Conservation (phyloP, 129 eudicot species). For the Artemisia annua region DNA sequence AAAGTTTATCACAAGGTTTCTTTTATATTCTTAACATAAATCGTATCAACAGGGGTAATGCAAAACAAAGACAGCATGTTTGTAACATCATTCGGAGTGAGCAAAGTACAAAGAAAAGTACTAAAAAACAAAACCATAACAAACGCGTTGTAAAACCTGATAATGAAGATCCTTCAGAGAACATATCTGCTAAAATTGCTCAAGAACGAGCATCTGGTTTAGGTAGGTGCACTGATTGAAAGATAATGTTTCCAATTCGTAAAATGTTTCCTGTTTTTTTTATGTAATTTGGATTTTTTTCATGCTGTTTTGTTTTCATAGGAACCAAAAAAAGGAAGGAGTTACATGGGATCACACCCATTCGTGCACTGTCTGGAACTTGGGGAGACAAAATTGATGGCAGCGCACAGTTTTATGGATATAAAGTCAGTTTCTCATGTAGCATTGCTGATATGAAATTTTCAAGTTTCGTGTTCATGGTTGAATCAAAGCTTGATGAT, state of each 20-base stretch:
- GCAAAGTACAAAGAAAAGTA: conserved; percentile 38
- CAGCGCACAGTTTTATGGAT: conserved; percentile 46
- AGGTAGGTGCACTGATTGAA: conserved; percentile 31
- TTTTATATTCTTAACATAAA: not conserved
- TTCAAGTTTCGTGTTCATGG: conserved; percentile 66
- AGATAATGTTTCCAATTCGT: not conserved
- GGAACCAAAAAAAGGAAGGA: conserved; percentile 96
- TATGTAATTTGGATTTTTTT: too few relatives aligned
- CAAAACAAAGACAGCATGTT: conserved; percentile 53
- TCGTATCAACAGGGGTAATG: conserved; percentile 57
- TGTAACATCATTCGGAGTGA: conserved; percentile 54
- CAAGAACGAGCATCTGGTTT: conserved; percentile 48
- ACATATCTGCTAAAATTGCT: conserved; percentile 24
- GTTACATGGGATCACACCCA: conserved; percentile 61
- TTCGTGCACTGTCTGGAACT: conserved; percentile 57
- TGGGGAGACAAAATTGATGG: conserved; percentile 63
- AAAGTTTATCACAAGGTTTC: not conserved
- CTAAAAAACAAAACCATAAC: conserved; percentile 43
- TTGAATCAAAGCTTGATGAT: conserved; percentile 66
- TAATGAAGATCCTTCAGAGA: conserved; percentile 36
- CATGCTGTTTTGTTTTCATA: conserved; percentile 23
- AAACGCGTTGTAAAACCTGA: conserved; percentile 30
- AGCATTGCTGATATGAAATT: conserved; percentile 38
- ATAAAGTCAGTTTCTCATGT: conserved; percentile 63
- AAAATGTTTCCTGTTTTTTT: not conserved